Percentiles rank a stretch among this genome's conserved stretches.
Evolutionary conservation across 768 basidiomycete genomes (phyloP).

Genomic region (Candolleomyces efflorescens): DNA sequence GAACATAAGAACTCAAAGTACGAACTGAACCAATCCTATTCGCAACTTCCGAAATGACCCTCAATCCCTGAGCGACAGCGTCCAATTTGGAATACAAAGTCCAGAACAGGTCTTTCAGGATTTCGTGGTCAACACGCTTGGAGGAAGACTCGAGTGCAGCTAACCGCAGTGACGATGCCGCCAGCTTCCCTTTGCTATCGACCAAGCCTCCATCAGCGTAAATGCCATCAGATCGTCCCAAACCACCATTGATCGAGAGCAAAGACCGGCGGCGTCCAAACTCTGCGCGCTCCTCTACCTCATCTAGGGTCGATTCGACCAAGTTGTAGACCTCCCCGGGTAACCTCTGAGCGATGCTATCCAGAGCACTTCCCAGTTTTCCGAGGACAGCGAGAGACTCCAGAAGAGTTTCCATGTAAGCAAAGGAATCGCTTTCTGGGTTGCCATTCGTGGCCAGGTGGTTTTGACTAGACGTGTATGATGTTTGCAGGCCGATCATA

Average conservation of each 20-base stretch:
- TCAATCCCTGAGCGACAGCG: constrained; percentile 87
- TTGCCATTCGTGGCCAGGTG: constrained; percentile 37
- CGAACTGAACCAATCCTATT: constrained; percentile 88
- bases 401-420: constrained; percentile 87
- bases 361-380: constrained; percentile 79
- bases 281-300: constrained; percentile 88
- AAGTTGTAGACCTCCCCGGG: constrained; percentile 79
- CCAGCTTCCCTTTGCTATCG: constrained; percentile 3
- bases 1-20: constrained; percentile 14
- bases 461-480: constrained; percentile 11
- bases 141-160: constrained; percentile 70
- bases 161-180: constrained; percentile 56
- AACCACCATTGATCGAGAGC: constrained; percentile 29
- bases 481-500: constrained; percentile 7
- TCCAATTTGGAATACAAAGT: constrained; percentile 94
- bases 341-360: constrained; percentile 78
- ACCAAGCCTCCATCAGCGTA: constrained; percentile 32
- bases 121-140: constrained; percentile 77
- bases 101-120: constrained; percentile 92
- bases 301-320: constrained; percentile 83
- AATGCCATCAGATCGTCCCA: constrained; percentile 44
- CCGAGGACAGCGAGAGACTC: constrained; percentile 93
- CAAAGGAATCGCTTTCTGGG: constrained; percentile 90
- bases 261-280: constrained; percentile 55
- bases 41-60: constrained; percentile 87